Percentiles rank a stretch among this genome's conserved stretches.
These are phyloP conservation scores for Dittrichia graveolens DNA, from an alignment of 129 eudicot species.

Conservation along the genomic window DNA sequence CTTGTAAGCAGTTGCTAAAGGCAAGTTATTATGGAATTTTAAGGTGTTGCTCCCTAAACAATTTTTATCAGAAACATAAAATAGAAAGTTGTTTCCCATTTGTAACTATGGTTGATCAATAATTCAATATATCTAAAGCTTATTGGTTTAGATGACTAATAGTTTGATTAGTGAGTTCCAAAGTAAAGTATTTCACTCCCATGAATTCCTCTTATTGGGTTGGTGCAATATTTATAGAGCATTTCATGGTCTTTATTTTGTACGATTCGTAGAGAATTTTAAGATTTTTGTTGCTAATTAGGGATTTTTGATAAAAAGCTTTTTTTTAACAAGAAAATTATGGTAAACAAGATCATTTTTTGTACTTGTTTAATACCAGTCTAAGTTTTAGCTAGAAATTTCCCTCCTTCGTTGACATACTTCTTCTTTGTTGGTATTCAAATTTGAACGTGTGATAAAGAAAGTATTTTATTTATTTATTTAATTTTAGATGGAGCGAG, in stretches of 20 bases:
- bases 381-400: neutral
- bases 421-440: neutral
- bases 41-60: neutral
- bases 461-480: too few species aligned
- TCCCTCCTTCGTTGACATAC: neutral
- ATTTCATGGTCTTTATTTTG: neutral
- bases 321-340: neutral
- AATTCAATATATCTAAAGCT: neutral
- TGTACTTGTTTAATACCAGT: conserved; percentile 5
- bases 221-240: neutral
- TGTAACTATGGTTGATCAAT: neutral
- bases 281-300: conserved; percentile 14
- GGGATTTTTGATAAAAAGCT: neutral
- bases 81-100: neutral
- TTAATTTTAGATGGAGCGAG: too few species aligned
- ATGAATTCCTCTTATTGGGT: neutral
- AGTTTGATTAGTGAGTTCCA: neutral
- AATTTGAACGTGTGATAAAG: too few species aligned
- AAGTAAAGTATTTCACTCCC: too few species aligned
- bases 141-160: neutral
- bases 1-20: conserved; percentile 4
- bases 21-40: neutral
- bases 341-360: neutral
- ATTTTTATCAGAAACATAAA: neutral
- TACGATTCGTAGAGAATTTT: neutral